These are phyloP conservation scores for Apophysomyces ossiformis DNA, from an alignment of 371 early-diverging fungal species.

Conservation along the genomic window DNA sequence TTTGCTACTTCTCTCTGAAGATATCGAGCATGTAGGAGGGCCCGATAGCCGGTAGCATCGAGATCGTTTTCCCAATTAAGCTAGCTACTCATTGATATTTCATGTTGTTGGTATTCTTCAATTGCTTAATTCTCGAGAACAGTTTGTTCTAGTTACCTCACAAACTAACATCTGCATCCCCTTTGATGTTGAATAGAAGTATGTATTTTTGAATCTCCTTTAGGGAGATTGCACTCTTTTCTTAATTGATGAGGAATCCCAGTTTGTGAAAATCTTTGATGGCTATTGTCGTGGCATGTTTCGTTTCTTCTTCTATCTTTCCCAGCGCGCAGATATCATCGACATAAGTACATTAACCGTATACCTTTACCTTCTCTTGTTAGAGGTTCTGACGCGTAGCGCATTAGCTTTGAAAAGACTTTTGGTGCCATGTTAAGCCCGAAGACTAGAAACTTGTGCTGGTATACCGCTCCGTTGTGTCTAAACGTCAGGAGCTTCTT, in stretches of 20 bases:
- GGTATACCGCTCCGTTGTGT: background rate
- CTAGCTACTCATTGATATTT: slow-evolving; percentile 23
- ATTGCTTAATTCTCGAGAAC: background rate
- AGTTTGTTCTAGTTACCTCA: slow-evolving; percentile 13
- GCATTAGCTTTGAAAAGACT: slow-evolving; percentile 9
- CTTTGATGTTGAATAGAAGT: slow-evolving; percentile 19
- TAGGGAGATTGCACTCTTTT: slow-evolving; percentile 19
- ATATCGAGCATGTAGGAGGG: slow-evolving; percentile 20
- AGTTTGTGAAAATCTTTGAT: background rate
- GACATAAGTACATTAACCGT: slow-evolving; percentile 16
- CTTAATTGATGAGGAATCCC: slow-evolving; percentile 19
- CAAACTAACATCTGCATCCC: slow-evolving; percentile 19
- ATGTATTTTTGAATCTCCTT: slow-evolving; percentile 15
- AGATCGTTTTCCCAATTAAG: slow-evolving; percentile 20
- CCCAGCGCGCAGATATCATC: slow-evolving; percentile 24
- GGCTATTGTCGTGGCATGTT: background rate
- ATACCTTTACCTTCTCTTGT: background rate
- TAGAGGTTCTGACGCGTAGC: slow-evolving; percentile 16
- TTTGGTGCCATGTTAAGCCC: background rate
- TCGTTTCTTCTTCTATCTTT: slow-evolving; percentile 5
- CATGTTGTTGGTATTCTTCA: background rate
- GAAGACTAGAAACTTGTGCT: too few relatives aligned
- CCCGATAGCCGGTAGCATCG: slow-evolving; percentile 23
- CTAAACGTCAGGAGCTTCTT: background rate
- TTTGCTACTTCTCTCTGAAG: slow-evolving; percentile 20